These are phyloP conservation scores for Crithidia fasciculata DNA, from an alignment of 208 protist species.

Conservation along the genomic window DNA sequence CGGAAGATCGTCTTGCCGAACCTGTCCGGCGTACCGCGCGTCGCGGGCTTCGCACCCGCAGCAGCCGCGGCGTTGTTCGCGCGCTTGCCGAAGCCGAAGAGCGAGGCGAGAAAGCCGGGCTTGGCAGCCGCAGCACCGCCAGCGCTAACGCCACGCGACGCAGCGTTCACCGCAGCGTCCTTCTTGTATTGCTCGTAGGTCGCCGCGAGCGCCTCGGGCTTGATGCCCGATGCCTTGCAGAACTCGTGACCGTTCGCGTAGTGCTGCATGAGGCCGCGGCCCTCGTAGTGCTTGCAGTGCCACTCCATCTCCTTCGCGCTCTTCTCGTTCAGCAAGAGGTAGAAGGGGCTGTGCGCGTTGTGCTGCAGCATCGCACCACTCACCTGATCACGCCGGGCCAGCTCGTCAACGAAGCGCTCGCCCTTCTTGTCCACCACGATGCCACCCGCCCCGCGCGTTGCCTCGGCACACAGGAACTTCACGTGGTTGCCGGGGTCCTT, in stretches of 20 bases:
- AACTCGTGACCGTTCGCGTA: conserved; percentile 50
- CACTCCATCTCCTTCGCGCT: conserved; percentile 70
- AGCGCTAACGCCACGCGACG: conserved; percentile 15
- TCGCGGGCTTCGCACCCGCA: not conserved
- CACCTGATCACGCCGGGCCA: conserved; percentile 90
- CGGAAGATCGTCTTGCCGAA: conserved; percentile 90
- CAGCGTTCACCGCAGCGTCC: conserved; percentile 33
- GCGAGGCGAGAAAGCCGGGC: conserved; percentile 35
- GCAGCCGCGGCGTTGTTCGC: not conserved
- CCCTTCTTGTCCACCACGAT: conserved; percentile 72
- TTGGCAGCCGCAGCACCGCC: not conserved
- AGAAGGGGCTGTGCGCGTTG: conserved; percentile 53
- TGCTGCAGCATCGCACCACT: conserved; percentile 69
- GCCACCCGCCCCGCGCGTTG: conserved; percentile 92
- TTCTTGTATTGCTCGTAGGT: conserved; percentile 65
- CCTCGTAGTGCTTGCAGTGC: conserved; percentile 84
- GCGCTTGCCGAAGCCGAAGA: conserved; percentile 27
- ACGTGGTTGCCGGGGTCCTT: conserved; percentile 70
- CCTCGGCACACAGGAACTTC: conserved; percentile 95
- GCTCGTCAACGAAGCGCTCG: conserved; percentile 93
- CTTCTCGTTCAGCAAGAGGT: conserved; percentile 65
- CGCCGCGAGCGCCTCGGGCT: conserved; percentile 27
- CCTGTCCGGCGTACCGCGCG: conserved; percentile 39
- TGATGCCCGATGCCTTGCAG: conserved; percentile 52
- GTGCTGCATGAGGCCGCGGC: conserved; percentile 74